A percentile compares a stretch with the other conserved stretches of the same genome.
These are phyloP conservation scores for Exophiala phaeomuriformis DNA, from an alignment of 2,329 filamentous ascomycete species.

Conservation along the genomic window DNA sequence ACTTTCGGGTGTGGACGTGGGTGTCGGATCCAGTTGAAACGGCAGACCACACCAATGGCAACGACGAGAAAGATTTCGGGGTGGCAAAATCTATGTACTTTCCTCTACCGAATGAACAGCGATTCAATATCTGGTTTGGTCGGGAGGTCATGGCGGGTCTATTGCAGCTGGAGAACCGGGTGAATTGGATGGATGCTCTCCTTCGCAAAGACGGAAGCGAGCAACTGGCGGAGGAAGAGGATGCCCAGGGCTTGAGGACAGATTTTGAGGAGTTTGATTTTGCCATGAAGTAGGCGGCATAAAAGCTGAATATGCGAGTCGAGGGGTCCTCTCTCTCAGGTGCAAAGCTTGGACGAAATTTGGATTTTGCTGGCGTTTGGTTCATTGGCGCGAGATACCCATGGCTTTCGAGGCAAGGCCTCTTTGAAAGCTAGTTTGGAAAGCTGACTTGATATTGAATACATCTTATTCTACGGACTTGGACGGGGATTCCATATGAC, in stretches of 20 bases:
- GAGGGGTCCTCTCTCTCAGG: neutral
- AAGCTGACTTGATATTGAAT: too few relatives aligned
- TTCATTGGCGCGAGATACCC: neutral
- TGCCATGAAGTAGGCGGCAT: slow-evolving; percentile 40
- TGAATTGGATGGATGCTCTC: slow-evolving; percentile 75
- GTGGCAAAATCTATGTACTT: slow-evolving; percentile 55
- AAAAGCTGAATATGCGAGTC: neutral
- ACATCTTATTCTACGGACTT: too few relatives aligned
- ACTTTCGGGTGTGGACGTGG: slow-evolving; percentile 80
- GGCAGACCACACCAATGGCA: slow-evolving; percentile 21
- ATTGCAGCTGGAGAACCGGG: slow-evolving; percentile 67
- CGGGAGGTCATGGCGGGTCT: slow-evolving; percentile 82
- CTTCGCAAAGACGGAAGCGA: slow-evolving; percentile 74
- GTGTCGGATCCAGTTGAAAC: slow-evolving; percentile 27
- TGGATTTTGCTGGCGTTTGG: neutral
- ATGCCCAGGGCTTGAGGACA: slow-evolving; percentile 60
- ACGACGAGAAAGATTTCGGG: slow-evolving; percentile 9
- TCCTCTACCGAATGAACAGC: slow-evolving; percentile 60
- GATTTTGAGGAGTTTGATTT: slow-evolving; percentile 87
- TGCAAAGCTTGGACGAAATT: neutral
- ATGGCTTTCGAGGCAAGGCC: too few relatives aligned
- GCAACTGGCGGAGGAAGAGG: slow-evolving; percentile 52
- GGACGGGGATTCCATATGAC: too few relatives aligned
- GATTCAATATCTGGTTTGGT: slow-evolving; percentile 88
- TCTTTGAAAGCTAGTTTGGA: too few relatives aligned